Percentiles rank a stretch among this genome's conserved stretches.
Conservation (phyloP, 352 stramenopile genomes). For the Aphanomyces invadans region DNA sequence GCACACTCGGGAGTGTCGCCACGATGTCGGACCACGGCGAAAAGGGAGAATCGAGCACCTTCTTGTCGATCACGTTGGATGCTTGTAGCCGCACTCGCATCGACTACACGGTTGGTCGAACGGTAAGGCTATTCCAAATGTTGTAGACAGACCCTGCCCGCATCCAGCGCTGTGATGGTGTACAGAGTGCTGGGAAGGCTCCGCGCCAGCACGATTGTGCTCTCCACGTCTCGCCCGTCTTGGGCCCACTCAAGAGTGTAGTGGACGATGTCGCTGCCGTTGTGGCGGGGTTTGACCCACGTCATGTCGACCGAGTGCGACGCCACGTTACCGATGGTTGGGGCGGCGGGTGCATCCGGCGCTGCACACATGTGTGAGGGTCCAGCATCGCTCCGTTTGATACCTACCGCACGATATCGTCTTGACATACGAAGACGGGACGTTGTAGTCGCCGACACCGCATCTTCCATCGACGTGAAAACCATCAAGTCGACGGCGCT, state of each 20-base stretch:
- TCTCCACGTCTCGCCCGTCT: neutral
- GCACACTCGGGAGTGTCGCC: conserved; percentile 43
- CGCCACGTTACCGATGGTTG: conserved; percentile 33
- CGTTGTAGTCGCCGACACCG: conserved; percentile 50
- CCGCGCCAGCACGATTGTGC: conserved; percentile 37
- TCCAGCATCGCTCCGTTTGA: too few relatives aligned
- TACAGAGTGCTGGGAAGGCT: conserved; percentile 45
- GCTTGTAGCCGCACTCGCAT: conserved; percentile 46
- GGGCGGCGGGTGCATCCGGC: conserved; percentile 38
- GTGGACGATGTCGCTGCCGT: conserved; percentile 62
- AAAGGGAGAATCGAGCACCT: conserved; percentile 38
- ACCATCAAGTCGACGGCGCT: neutral
- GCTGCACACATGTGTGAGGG: conserved; percentile 27
- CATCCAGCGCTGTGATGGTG: conserved; percentile 34
- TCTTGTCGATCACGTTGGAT: conserved; percentile 55
- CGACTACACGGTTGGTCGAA: neutral
- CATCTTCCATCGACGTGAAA: conserved; percentile 26
- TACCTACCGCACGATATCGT: conserved; percentile 37
- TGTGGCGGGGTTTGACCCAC: conserved; percentile 54
- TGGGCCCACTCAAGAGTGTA: conserved; percentile 56
- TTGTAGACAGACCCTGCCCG: conserved; percentile 27
- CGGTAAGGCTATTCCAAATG: neutral
- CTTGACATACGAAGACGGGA: conserved; percentile 58
- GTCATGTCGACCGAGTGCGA: conserved; percentile 37
- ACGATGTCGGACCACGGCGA: conserved; percentile 35